A percentile compares a stretch with the other conserved stretches of the same genome.
These are phyloP conservation scores for Auriscalpium microsporum DNA, from an alignment of 768 basidiomycete genomes.

Conservation along the genomic window DNA sequence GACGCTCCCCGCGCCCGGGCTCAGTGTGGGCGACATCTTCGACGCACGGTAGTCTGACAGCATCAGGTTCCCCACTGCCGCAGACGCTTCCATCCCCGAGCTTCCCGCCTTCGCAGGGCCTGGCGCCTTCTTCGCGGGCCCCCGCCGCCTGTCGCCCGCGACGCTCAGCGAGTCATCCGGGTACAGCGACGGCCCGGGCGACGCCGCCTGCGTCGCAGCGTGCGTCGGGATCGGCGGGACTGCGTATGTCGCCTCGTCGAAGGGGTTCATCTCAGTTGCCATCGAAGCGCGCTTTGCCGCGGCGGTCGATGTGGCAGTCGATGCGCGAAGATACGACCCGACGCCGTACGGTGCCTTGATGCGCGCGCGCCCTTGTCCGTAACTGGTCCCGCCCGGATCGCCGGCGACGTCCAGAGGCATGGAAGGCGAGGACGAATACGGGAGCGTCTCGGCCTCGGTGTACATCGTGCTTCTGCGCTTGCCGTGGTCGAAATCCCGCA, in stretches of 20 bases:
- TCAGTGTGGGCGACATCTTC: not conserved
- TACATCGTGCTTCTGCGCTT: slow-evolving; percentile 12
- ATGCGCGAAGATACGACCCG: slow-evolving; percentile 43
- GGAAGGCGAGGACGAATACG: slow-evolving; percentile 19
- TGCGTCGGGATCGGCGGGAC: slow-evolving; percentile 24
- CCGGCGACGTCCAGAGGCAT: slow-evolving; percentile 17
- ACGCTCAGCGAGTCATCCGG: slow-evolving; percentile 69
- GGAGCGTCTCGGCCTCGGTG: slow-evolving; percentile 9
- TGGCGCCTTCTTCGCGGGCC: slow-evolving; percentile 13
- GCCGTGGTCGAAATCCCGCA: slow-evolving; percentile 3
- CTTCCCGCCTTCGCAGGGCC: slow-evolving; percentile 27
- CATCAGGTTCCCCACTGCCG: slow-evolving; percentile 52
- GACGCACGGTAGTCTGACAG: slow-evolving; percentile 40
- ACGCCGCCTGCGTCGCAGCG: slow-evolving; percentile 31
- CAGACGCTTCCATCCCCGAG: slow-evolving; percentile 32
- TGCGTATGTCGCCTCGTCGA: slow-evolving; percentile 26
- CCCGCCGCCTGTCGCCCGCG: slow-evolving; percentile 29
- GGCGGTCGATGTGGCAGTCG: slow-evolving; percentile 29
- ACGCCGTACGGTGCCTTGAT: slow-evolving; percentile 64
- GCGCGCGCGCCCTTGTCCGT: slow-evolving; percentile 39
- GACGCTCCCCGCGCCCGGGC: slow-evolving; percentile 24
- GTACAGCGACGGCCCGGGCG: slow-evolving; percentile 56
- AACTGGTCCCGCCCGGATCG: slow-evolving; percentile 18
- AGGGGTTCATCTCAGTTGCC: slow-evolving; percentile 24
- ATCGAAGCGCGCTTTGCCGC: slow-evolving; percentile 16